Conservation (phyloP, 108 stramenopile species). For the Chaetoceros muelleri region DNA sequence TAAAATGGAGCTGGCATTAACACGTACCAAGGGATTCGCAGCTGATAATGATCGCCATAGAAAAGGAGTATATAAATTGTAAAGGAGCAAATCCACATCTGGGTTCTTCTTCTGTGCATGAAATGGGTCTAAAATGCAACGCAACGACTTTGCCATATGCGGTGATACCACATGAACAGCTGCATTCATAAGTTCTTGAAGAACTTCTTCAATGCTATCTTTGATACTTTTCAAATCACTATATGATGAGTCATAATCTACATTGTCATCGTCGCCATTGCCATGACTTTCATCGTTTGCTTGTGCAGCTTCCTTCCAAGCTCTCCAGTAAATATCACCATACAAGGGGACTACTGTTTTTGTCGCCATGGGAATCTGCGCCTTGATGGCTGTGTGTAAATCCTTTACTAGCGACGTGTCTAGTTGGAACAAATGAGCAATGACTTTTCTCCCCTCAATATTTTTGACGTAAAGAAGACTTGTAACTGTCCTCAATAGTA, state of each 20-base stretch:
- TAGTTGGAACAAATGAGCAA: conserved; percentile 54
- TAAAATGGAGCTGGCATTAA: conserved; percentile 62
- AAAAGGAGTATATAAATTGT: conserved; percentile 81
- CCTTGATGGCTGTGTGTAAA: conserved; percentile 53
- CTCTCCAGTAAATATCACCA: conserved; percentile 76
- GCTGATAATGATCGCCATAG: conserved; percentile 84
- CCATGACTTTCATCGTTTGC: no score
- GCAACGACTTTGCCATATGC: conserved; percentile 22
- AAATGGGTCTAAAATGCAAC: conserved; percentile 51
- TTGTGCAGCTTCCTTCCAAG: conserved; percentile 76
- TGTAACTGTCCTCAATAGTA: conserved; percentile 56
- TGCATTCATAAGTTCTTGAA: conserved; percentile 79
- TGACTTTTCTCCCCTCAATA: conserved; percentile 55
- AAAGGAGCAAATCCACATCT: conserved; percentile 71
- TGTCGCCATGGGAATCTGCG: conserved; percentile 53
- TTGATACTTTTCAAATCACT: conserved; percentile 12
- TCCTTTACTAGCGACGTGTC: conserved; percentile 52
- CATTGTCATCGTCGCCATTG: conserved; percentile 4
- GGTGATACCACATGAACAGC: conserved; percentile 47
- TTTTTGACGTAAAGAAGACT: conserved; percentile 61
- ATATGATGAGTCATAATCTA: conserved; percentile 1
- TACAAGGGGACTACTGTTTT: conserved; percentile 53
- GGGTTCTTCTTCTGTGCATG: conserved; percentile 62
- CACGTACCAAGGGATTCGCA: conserved; percentile 78
- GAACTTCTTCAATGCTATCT: conserved; percentile 60